A percentile compares a stretch with the other conserved stretches of the same genome.
Conservation (phyloP, 1,284 basidiomycete genomes). For the Ceratorhiza oryzae-sativae region DNA sequence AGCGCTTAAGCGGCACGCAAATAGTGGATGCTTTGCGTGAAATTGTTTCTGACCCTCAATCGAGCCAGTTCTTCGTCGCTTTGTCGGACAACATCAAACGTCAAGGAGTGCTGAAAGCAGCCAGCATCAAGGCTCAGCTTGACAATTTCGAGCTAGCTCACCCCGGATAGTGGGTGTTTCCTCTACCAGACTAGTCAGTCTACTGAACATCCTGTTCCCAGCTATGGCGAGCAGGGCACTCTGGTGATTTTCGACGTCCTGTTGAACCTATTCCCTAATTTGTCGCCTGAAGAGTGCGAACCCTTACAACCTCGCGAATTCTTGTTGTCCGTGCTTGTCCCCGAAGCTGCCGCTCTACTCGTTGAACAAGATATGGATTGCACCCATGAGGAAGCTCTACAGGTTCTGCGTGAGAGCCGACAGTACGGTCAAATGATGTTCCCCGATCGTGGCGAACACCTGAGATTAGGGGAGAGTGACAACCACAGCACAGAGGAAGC, state of each 20-base stretch:
- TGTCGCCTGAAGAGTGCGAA: slow-evolving; percentile 55
- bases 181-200: slow-evolving; percentile 26
- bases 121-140: slow-evolving; percentile 73
- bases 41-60: slow-evolving; percentile 60
- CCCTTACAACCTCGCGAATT: slow-evolving; percentile 75
- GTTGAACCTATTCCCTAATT: slow-evolving; percentile 66
- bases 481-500: slow-evolving; percentile 48
- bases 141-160: slow-evolving; percentile 76
- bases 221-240: slow-evolving; percentile 81
- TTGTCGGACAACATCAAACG: slow-evolving; percentile 46
- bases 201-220: slow-evolving; percentile 47
- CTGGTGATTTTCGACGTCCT: slow-evolving; percentile 78
- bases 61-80: slow-evolving; percentile 72
- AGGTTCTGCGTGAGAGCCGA: slow-evolving; percentile 72
- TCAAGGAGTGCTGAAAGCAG: slow-evolving; percentile 61
- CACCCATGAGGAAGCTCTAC: slow-evolving; percentile 56
- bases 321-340: slow-evolving; percentile 73
- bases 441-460: slow-evolving; percentile 62
- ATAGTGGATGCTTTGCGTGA: slow-evolving; percentile 52
- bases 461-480: slow-evolving; percentile 49
- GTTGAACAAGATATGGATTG: slow-evolving; percentile 71
- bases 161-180: slow-evolving; percentile 76
- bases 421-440: slow-evolving; percentile 82
- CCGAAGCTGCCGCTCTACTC: slow-evolving; percentile 73
- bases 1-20: slow-evolving; percentile 61